Conservation (phyloP, 2,329 filamentous ascomycete species). For the Curvularia sp. region DNA sequence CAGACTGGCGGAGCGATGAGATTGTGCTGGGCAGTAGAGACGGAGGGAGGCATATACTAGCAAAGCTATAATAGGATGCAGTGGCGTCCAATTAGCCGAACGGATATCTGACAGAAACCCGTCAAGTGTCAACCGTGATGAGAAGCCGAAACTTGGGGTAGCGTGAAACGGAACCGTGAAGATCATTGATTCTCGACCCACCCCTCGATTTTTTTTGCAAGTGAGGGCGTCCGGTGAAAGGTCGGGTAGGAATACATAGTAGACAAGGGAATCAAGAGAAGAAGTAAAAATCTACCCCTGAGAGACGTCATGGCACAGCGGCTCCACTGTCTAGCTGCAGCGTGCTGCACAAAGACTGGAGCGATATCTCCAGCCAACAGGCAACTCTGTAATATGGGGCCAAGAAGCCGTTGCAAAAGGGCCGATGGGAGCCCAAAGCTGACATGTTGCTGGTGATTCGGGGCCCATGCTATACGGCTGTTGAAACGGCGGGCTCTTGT, state of each 20-base stretch:
- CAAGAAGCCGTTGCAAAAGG: slow-evolving; percentile 10
- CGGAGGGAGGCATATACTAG: slow-evolving; percentile 36
- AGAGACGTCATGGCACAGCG: slow-evolving; percentile 3
- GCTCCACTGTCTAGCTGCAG: background rate
- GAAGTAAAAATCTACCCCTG: slow-evolving; percentile 1
- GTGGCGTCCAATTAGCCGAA: slow-evolving; percentile 1
- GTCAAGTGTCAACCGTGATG: slow-evolving; percentile 13
- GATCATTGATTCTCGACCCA: background rate
- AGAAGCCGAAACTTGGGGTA: slow-evolving; percentile 11
- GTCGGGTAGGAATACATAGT: background rate
- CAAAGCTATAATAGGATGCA: slow-evolving; percentile 31
- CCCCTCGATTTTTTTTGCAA: slow-evolving; percentile 4
- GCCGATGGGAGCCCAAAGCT: slow-evolving; percentile 5
- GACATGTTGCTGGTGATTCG: slow-evolving; percentile 2
- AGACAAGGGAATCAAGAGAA: background rate
- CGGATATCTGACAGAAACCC: slow-evolving; percentile 4
- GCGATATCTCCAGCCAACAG: background rate
- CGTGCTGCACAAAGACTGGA: background rate
- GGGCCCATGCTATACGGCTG: slow-evolving; percentile 6
- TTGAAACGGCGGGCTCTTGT: slow-evolving; percentile 6
- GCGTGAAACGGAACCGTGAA: slow-evolving; percentile 10
- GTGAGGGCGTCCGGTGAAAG: background rate
- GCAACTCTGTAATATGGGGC: background rate
- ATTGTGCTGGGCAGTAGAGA: slow-evolving; percentile 57
- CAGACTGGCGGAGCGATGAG: slow-evolving; percentile 57